phyloP scores from a whole-genome alignment of 495 filamentous ascomycete species.

The Neurospora sp. region DNA sequence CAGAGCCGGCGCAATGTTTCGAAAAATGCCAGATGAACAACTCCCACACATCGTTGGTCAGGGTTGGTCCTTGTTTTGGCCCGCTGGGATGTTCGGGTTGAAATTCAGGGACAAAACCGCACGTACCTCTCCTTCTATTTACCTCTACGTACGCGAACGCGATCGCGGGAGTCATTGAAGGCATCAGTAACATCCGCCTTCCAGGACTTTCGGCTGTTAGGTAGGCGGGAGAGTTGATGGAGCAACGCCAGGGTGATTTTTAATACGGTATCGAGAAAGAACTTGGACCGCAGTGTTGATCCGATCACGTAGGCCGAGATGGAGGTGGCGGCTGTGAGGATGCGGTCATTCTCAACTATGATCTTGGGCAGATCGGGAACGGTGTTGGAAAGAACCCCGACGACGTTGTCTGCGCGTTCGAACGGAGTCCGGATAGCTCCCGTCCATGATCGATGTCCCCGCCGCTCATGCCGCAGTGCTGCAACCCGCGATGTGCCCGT shows the following conservation, averaged over 20 bases:
- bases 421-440: conserved; percentile 17
- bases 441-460: too few species aligned
- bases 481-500: too few species aligned
- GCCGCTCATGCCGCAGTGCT: too few species aligned
- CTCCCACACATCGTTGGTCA: not conserved
- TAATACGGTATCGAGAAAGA: too few species aligned
- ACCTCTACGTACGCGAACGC: not conserved
- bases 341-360: conserved; percentile 73
- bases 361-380: conserved; percentile 75
- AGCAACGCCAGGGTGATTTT: too few species aligned
- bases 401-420: conserved; percentile 61
- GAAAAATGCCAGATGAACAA: not conserved
- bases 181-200: conserved; percentile 86
- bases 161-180: conserved; percentile 64
- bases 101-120: not conserved
- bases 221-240: conserved; percentile 53
- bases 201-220: conserved; percentile 78
- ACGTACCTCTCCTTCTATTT: not conserved
- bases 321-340: conserved; percentile 63
- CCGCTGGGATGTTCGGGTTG: not conserved
- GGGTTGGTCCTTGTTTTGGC: not conserved
- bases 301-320: conserved; percentile 78
- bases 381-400: conserved; percentile 67
- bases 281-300: conserved; percentile 60
- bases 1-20: not conserved